phyloP scores from a whole-genome alignment of 176 grass and related monocot species.

The Avena insularis region DNA sequence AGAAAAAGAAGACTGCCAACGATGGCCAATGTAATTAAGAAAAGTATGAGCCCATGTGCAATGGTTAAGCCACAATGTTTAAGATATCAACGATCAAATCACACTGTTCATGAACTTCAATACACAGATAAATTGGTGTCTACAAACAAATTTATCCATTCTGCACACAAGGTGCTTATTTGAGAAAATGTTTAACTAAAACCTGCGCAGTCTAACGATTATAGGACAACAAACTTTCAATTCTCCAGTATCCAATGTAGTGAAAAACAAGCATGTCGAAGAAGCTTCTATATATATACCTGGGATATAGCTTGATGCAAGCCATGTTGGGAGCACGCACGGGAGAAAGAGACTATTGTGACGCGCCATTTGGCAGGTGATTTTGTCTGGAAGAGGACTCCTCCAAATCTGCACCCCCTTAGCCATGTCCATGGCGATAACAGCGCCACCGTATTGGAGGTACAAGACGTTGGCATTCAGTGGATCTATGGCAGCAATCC shows the following conservation, averaged over 20 bases:
- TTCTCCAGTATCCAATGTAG: background rate
- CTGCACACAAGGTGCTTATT: background rate
- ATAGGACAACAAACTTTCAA: background rate
- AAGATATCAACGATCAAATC: background rate
- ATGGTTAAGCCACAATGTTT: background rate
- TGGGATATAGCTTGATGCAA: slow-evolving; percentile 33
- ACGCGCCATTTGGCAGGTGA: background rate
- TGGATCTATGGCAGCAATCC: background rate
- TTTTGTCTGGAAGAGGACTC: background rate
- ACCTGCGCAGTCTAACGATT: background rate
- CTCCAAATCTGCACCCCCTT: background rate
- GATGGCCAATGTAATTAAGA: background rate
- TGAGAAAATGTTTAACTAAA: background rate
- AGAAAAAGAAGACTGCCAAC: background rate
- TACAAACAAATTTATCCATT: background rate
- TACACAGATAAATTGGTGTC: background rate
- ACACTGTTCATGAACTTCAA: background rate
- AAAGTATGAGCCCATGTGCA: background rate
- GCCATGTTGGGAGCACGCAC: slow-evolving; percentile 8
- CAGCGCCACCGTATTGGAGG: background rate
- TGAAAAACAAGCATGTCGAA: background rate
- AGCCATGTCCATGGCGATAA: background rate
- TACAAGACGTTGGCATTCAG: background rate
- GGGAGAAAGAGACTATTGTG: background rate
- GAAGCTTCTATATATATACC: slow-evolving; percentile 10